Percentiles rank a stretch among this genome's conserved stretches.
Conservation (phyloP, 768 basidiomycete genomes). For the Lactarius sanguifluus region DNA sequence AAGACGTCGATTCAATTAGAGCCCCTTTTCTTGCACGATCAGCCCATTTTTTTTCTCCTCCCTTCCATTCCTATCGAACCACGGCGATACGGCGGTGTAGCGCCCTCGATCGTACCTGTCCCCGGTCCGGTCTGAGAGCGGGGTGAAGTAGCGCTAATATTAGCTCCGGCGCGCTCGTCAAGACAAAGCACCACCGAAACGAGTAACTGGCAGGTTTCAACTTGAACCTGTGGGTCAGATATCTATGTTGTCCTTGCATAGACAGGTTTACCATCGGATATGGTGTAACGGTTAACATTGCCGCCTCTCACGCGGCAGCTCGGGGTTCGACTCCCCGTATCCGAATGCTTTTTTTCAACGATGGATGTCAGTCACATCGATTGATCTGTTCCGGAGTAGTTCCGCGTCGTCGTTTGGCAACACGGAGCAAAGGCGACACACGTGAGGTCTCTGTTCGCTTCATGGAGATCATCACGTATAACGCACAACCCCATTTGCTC, state of each 20-base stretch:
- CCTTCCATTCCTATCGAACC: neutral
- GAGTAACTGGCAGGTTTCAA: too few relatives aligned
- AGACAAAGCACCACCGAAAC: too few relatives aligned
- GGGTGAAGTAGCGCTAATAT: too few relatives aligned
- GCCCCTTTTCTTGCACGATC: neutral
- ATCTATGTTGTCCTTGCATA: neutral
- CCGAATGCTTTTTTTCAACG: conserved; percentile 29
- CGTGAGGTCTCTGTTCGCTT: neutral
- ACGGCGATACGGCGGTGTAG: neutral
- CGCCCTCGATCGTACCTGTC: neutral
- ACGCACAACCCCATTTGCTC: neutral
- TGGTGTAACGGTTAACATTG: conserved; percentile 43
- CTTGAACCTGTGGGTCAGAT: neutral
- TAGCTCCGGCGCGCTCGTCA: too few relatives aligned
- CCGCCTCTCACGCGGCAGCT: conserved; percentile 44
- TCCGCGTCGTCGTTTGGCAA: neutral
- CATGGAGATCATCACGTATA: neutral
- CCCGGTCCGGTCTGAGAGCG: neutral
- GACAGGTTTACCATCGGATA: conserved; percentile 31
- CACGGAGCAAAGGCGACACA: neutral
- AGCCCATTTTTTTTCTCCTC: neutral
- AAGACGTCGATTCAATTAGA: too few relatives aligned
- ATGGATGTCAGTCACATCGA: too few relatives aligned
- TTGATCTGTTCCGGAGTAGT: neutral
- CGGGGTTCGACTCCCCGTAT: conserved; percentile 46